Conservation (phyloP, 2,329 filamentous ascomycete species). For the Alternaria consortialis region DNA sequence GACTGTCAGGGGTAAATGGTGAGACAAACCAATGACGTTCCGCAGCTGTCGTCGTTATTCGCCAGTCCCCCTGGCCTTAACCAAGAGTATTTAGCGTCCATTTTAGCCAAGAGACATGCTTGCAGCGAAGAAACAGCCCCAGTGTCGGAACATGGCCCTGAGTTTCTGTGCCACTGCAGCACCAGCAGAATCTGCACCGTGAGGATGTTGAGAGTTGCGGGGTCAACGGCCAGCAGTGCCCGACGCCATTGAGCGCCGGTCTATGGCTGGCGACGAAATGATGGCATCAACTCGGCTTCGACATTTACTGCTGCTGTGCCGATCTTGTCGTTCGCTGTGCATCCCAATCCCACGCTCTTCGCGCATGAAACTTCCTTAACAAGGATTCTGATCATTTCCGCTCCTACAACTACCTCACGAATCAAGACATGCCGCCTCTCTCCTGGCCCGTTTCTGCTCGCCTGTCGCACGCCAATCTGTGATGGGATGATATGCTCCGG, state of each 20-base stretch:
- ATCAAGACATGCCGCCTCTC: slow-evolving; percentile 32
- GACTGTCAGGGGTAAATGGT: slow-evolving; percentile 32
- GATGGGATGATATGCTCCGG: slow-evolving; percentile 12
- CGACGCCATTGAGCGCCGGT: not conserved
- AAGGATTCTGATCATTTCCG: slow-evolving; percentile 37
- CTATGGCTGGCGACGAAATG: not conserved
- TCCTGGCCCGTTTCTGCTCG: slow-evolving; percentile 13
- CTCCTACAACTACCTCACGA: slow-evolving; percentile 30
- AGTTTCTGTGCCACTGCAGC: slow-evolving; percentile 15
- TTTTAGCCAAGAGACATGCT: slow-evolving; percentile 26
- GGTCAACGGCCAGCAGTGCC: slow-evolving; percentile 12
- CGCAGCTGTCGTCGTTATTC: slow-evolving; percentile 19
- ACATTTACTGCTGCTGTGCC: slow-evolving; percentile 11
- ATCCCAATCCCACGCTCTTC: slow-evolving; percentile 13
- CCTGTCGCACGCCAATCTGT: slow-evolving; percentile 13
- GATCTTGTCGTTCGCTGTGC: slow-evolving; percentile 20
- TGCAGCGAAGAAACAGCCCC: slow-evolving; percentile 34
- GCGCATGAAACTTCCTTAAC: slow-evolving; percentile 29
- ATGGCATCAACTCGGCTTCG: slow-evolving; percentile 5
- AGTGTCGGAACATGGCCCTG: slow-evolving; percentile 23
- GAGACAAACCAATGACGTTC: slow-evolving; percentile 28
- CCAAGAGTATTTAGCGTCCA: slow-evolving; percentile 19
- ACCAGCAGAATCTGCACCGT: slow-evolving; percentile 9
- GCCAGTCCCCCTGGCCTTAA: slow-evolving; percentile 26
- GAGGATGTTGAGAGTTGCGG: slow-evolving; percentile 16